Evolutionary conservation across 139 green algal species (phyloP).

Genomic region (Closterium sp.): DNA sequence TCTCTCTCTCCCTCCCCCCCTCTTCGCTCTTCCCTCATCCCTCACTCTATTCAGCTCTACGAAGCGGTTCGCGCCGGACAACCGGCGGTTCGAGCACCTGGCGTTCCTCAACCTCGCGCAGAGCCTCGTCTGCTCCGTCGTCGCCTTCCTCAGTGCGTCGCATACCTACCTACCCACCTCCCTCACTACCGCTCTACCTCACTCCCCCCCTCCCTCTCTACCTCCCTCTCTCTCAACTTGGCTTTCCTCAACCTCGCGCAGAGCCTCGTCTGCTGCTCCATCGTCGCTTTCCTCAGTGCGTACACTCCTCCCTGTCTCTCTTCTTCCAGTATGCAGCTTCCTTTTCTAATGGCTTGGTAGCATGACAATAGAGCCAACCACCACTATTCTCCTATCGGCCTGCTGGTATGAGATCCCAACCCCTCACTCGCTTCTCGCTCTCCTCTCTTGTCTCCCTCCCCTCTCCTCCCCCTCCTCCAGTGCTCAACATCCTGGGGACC

Average conservation of each 20-base stretch:
- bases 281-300: constrained; percentile 62
- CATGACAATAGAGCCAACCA: too few species aligned
- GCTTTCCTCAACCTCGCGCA: constrained; percentile 85
- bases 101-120: constrained; percentile 85
- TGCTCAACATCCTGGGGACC: too few species aligned
- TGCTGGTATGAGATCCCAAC: too few species aligned
- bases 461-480: not conserved
- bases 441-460: not conserved
- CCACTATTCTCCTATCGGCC: too few species aligned
- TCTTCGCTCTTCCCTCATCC: not conserved
- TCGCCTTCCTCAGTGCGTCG: constrained; percentile 58
- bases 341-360: too few species aligned
- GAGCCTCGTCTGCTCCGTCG: constrained; percentile 78
- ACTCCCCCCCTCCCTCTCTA: not conserved
- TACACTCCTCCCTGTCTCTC: constrained; percentile 2
- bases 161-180: not conserved
- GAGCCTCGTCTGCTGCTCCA: constrained; percentile 82
- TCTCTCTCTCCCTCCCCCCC: not conserved
- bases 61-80: constrained; percentile 66
- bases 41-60: constrained; percentile 55
- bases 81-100: constrained; percentile 79
- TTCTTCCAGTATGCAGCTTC: not conserved
- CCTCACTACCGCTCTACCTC: constrained; percentile 30
- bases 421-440: not conserved
- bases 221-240: constrained; percentile 58